Evolutionary conservation across 1,284 basidiomycete genomes (phyloP).

Genomic region (Rhodofomes roseus): DNA sequence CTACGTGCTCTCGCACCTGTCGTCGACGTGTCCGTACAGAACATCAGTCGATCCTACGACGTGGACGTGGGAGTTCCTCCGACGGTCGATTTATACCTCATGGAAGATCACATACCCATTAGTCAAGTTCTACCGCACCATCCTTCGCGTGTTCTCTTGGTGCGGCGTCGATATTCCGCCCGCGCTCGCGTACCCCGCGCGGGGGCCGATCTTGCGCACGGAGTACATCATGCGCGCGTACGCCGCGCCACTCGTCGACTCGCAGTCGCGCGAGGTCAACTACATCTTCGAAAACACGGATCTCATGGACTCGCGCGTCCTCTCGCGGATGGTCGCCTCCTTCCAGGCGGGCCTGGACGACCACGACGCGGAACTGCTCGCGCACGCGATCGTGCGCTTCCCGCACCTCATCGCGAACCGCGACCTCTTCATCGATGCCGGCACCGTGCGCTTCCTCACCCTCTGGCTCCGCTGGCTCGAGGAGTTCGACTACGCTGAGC

Average conservation of each 20-base stretch:
- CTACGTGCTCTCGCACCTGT: constrained; percentile 8
- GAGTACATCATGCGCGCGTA: not conserved
- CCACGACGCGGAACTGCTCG: not conserved
- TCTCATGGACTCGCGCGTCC: not conserved
- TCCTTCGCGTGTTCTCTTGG: not conserved
- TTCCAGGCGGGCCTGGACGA: not conserved
- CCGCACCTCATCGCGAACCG: not conserved
- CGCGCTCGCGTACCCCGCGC: not conserved
- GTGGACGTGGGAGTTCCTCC: not conserved
- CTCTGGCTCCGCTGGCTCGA: not conserved
- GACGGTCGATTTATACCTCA: not conserved
- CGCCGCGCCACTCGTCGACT: not conserved
- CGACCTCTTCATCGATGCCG: not conserved
- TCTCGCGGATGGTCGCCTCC: not conserved
- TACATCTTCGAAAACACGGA: not conserved
- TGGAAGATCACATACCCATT: not conserved
- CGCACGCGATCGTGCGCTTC: not conserved
- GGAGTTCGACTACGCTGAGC: not conserved
- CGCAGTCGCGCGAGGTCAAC: not conserved
- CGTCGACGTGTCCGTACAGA: constrained; percentile 13
- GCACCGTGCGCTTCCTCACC: not conserved
- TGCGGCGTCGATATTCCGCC: not conserved
- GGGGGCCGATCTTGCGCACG: not conserved
- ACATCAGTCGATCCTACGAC: constrained; percentile 9
- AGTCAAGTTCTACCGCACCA: not conserved